Conservation (phyloP, 129 eudicot genomes). For the Flaveria brownii region DNA sequence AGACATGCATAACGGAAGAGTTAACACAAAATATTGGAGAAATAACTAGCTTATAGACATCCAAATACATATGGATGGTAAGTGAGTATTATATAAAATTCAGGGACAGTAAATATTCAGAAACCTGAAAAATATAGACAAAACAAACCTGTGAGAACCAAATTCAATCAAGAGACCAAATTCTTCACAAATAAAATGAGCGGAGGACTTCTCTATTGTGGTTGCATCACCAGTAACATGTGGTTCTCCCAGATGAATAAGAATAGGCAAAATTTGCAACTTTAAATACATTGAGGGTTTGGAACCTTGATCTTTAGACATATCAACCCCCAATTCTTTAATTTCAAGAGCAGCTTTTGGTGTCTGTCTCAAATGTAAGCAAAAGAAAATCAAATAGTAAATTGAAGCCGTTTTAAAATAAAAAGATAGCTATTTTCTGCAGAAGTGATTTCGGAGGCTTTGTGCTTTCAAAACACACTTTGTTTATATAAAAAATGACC, state of each 20-base stretch:
- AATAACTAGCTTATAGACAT: constrained; percentile 1
- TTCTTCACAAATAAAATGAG: constrained; percentile 83
- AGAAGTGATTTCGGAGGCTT: background rate
- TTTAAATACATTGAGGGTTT: constrained; percentile 68
- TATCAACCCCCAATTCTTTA: constrained; percentile 72
- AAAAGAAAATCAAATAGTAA: background rate
- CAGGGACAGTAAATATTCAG: background rate
- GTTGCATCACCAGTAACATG: constrained; percentile 40
- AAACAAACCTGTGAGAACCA: constrained; percentile 72
- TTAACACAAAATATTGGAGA: constrained; percentile 3
- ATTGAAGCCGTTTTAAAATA: background rate
- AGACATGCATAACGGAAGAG: background rate
- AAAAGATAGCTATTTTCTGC: background rate
- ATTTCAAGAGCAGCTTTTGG: constrained; percentile 73
- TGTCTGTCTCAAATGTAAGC: constrained; percentile 56
- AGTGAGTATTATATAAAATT: constrained; percentile 14
- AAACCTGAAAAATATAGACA: background rate
- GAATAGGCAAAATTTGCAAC: constrained; percentile 65
- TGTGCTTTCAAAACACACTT: background rate
- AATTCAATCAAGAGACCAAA: constrained; percentile 71
- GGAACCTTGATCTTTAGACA: constrained; percentile 73
- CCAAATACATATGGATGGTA: constrained; percentile 13
- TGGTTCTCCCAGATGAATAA: constrained; percentile 56
- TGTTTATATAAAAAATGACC: background rate
- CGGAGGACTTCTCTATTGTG: constrained; percentile 43